Evolutionary conservation across 2,329 filamentous ascomycete genomes (phyloP).

Genomic region (Pezicula neosporulosa): DNA sequence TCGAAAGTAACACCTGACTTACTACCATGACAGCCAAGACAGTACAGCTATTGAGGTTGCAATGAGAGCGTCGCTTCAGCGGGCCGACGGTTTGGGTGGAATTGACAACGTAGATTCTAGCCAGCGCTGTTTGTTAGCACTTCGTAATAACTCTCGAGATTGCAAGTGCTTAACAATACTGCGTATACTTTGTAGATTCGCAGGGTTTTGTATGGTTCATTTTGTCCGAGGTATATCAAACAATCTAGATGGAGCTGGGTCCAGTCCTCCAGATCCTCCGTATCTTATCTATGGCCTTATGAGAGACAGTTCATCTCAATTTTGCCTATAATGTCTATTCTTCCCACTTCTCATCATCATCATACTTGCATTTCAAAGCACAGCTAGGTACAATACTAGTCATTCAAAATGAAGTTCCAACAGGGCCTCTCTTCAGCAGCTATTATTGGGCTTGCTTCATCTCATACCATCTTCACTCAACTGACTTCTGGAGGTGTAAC

Average conservation of each 20-base stretch:
- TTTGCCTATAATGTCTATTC: neutral
- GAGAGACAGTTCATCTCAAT: too few species aligned
- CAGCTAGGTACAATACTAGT: too few species aligned
- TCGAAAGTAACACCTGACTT: too few species aligned
- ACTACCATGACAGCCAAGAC: too few species aligned
- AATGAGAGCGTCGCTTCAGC: neutral
- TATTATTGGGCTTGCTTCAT: slow-evolving; percentile 32
- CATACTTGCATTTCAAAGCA: neutral
- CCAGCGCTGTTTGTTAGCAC: neutral
- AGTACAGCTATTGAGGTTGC: too few species aligned
- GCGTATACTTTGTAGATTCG: too few species aligned
- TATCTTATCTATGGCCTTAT: too few species aligned
- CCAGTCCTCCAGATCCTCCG: too few species aligned
- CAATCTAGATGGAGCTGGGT: too few species aligned
- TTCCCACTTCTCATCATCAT: neutral
- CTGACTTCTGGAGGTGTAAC: slow-evolving; percentile 42
- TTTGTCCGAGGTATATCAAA: too few species aligned
- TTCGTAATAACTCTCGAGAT: neutral
- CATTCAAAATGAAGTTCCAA: slow-evolving; percentile 9
- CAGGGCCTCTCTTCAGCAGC: slow-evolving; percentile 6
- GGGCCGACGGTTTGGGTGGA: neutral
- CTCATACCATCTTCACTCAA: slow-evolving; percentile 47
- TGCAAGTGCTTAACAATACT: neutral
- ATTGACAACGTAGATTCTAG: neutral
- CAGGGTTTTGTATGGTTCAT: too few species aligned